These are phyloP conservation scores for Chara braunii DNA, from an alignment of 139 green algal species.

Conservation along the genomic window DNA sequence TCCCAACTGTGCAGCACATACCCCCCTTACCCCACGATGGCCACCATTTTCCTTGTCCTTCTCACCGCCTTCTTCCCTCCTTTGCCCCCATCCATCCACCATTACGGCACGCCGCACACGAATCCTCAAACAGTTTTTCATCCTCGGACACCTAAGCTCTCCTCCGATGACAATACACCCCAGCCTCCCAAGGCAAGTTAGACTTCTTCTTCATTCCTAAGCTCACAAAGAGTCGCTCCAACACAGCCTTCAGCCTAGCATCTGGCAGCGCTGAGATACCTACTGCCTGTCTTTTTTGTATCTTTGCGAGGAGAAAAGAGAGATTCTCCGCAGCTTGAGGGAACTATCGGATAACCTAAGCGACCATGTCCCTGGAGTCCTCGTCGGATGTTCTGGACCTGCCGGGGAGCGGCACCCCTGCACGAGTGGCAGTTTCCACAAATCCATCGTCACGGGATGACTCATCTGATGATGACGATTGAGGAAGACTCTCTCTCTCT, in stretches of 20 bases:
- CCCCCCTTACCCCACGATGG: background rate
- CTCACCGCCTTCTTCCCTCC: background rate
- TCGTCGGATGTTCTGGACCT: too few species aligned
- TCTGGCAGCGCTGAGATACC: slow-evolving; percentile 53
- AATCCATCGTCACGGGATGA: background rate
- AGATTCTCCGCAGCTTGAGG: too few species aligned
- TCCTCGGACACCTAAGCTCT: background rate
- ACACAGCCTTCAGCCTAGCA: slow-evolving; percentile 39
- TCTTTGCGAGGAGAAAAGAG: slow-evolving; percentile 39
- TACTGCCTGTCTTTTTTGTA: slow-evolving; percentile 26
- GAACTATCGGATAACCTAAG: too few species aligned
- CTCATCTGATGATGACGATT: background rate
- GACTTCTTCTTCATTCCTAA: background rate
- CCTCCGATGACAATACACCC: background rate
- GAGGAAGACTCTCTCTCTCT: too few species aligned
- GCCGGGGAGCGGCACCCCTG: background rate
- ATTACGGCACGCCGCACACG: background rate
- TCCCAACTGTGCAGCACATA: too few species aligned
- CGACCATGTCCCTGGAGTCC: background rate
- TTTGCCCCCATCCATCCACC: background rate
- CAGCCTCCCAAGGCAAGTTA: background rate
- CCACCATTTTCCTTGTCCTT: background rate
- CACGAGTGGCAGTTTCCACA: background rate
- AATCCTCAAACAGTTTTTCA: background rate
- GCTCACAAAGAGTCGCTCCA: slow-evolving; percentile 20